These are phyloP conservation scores for Blastomyces parvus DNA, from an alignment of 2,329 filamentous ascomycete species.

Conservation along the genomic window DNA sequence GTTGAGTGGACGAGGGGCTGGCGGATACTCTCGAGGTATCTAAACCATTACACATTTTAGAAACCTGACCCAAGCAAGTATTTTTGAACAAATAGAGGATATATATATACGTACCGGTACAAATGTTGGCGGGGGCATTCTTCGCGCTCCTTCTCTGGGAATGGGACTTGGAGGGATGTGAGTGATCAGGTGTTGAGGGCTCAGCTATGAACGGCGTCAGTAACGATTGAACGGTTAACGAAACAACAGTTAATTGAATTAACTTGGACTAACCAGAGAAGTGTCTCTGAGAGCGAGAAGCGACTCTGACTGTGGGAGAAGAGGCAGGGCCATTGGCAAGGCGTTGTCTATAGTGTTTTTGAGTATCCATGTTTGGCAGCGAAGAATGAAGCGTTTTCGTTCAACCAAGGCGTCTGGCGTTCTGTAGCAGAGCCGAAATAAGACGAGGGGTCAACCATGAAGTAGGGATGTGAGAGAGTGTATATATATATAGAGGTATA, in stretches of 20 bases:
- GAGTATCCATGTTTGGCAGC: conserved; percentile 1
- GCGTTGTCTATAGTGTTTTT: not conserved
- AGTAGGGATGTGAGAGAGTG: not conserved
- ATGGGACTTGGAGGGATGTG: not conserved
- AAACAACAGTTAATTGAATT: not conserved
- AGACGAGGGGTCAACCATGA: not conserved
- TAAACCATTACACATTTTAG: not conserved
- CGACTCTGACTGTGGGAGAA: not conserved
- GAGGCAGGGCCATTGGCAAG: conserved; percentile 1
- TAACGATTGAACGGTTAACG: not conserved
- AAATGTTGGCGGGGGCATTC: not conserved
- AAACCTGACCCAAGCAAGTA: not conserved
- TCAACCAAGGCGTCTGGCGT: not conserved
- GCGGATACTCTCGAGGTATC: conserved; percentile 2
- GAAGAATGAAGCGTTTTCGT: not conserved
- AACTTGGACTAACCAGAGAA: not conserved
- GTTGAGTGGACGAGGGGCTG: not conserved
- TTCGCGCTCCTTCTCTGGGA: not conserved
- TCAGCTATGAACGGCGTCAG: not conserved
- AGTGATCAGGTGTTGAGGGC: conserved; percentile 2
- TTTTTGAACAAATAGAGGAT: not conserved
- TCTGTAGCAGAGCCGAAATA: not conserved
- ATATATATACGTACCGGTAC: conserved; percentile 2
- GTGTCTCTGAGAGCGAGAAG: not conserved
- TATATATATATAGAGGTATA: not conserved